A percentile compares a stretch with the other conserved stretches of the same genome.
phyloP scores from a whole-genome alignment of 2,329 filamentous ascomycete species.

The Aschersonia sp. region DNA sequence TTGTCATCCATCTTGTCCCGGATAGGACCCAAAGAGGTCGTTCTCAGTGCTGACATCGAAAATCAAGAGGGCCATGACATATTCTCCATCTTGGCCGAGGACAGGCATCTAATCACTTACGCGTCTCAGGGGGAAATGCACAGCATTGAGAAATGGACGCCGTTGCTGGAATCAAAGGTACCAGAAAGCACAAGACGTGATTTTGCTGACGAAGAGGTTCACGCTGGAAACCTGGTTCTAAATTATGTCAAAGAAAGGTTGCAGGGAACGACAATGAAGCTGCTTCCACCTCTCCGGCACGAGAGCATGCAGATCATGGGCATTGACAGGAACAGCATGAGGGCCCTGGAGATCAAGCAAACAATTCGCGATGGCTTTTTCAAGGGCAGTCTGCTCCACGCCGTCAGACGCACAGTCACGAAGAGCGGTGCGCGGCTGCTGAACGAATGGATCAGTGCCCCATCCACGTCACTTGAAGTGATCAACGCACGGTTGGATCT shows the following conservation, averaged over 20 bases:
- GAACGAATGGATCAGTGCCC: slow-evolving; percentile 73
- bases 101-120: slow-evolving; percentile 64
- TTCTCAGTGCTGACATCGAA: slow-evolving; percentile 54
- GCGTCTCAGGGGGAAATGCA: slow-evolving; percentile 33
- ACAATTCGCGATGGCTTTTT: slow-evolving; percentile 70
- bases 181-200: slow-evolving; percentile 30
- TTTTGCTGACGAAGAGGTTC: slow-evolving; percentile 57
- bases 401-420: slow-evolving; percentile 78
- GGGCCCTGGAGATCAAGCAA: slow-evolving; percentile 75
- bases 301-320: slow-evolving; percentile 66
- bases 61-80: slow-evolving; percentile 45
- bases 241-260: slow-evolving; percentile 72
- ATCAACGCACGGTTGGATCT: slow-evolving; percentile 74
- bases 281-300: slow-evolving; percentile 69
- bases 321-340: slow-evolving; percentile 84
- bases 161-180: slow-evolving; percentile 64
- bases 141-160: slow-evolving; percentile 50
- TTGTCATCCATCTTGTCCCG: slow-evolving; percentile 72
- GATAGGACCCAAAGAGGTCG: slow-evolving; percentile 70
- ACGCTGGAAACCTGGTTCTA: slow-evolving; percentile 67
- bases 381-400: slow-evolving; percentile 76
- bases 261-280: slow-evolving; percentile 61
- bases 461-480: slow-evolving; percentile 69
- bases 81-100: slow-evolving; percentile 55
- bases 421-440: slow-evolving; percentile 80